Base-by-base conservation (phyloP, 2,329 filamentous ascomycete genomes). In the Calycina marina region DNA sequence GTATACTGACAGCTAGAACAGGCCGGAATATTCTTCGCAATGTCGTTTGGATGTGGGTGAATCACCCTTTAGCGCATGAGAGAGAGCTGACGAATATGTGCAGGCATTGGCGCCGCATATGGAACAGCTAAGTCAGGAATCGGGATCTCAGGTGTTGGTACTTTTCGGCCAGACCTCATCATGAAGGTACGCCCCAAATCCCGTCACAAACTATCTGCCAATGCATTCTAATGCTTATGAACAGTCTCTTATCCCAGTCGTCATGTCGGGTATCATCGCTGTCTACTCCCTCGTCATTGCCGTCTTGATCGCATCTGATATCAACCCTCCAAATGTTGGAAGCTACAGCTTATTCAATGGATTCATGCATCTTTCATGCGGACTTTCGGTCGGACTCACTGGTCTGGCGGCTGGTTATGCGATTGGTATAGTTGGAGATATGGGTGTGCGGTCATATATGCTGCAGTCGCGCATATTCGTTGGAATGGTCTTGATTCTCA, bases 261-360 rank as follows among this genome's bases (percentile, higher is more conserved):
- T 98, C 65, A 98, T 98, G 90, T 93, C 90, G 48, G 90, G 90
- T 72, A 98, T 98, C 55, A 84, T 98, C 52, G 90, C 90, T 37
- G 90, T 98, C 46, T 98, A 98, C 62, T 83, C 86, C 31, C 80
- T 98, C 47, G 90, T 98, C 51, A 86, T 98, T 47, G 81, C 88
- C 12, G 90, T 98, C 52, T 72, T 98, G 46, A 98, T 98, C 56
- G 83, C 85, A 35, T 79, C 84, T 58, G 84, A 93, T 56, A 74
- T 96, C 56, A 69, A 67, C 30, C 81, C 85, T 16, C 79, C 77
- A 36, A 66, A 69, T 11, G 60, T 60, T 13, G 62, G 68, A 44
- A 55, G 67, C 53, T 93, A 93, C 62, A 85, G 76, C 52, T 65
- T 96, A 43, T 98, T 90, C 62, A 78, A 71, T 44, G 86, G 83